A percentile compares a stretch with the other conserved stretches of the same genome.
Conservation (phyloP, 345 rosid genomes). For the Brassica cretica region DNA sequence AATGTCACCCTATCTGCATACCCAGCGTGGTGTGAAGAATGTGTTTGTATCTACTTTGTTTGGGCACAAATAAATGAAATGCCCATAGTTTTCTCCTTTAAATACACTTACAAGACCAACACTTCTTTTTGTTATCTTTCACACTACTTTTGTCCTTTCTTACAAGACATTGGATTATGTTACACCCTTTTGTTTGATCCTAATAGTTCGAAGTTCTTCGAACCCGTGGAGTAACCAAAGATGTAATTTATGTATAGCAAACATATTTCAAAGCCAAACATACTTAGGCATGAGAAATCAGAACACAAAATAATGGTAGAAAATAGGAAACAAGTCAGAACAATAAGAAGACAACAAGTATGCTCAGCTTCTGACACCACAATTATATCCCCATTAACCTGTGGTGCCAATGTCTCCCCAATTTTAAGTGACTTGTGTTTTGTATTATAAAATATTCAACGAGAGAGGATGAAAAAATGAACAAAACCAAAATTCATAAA, state of each 20-base stretch:
- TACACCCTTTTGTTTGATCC: background rate
- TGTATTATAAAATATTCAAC: background rate
- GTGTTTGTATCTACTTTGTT: too few relatives aligned
- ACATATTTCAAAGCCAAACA: background rate
- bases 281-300: constrained; percentile 9
- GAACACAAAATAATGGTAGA: background rate
- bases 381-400: constrained; percentile 65
- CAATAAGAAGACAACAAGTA: constrained; percentile 34
- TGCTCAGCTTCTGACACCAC: constrained; percentile 77
- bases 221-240: background rate
- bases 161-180: background rate
- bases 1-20: too few relatives aligned
- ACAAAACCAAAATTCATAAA: too few relatives aligned
- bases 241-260: background rate
- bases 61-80: too few relatives aligned
- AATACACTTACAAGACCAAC: background rate
- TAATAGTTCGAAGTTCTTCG: background rate
- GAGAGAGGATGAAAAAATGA: background rate
- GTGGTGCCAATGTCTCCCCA: constrained; percentile 51
- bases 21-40: too few relatives aligned
- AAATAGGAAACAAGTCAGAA: background rate
- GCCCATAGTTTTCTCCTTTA: background rate
- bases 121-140: background rate
- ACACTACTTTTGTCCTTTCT: background rate
- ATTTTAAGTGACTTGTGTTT: too few relatives aligned